Conservation (phyloP, 768 basidiomycete genomes). For the Bullera alba region DNA sequence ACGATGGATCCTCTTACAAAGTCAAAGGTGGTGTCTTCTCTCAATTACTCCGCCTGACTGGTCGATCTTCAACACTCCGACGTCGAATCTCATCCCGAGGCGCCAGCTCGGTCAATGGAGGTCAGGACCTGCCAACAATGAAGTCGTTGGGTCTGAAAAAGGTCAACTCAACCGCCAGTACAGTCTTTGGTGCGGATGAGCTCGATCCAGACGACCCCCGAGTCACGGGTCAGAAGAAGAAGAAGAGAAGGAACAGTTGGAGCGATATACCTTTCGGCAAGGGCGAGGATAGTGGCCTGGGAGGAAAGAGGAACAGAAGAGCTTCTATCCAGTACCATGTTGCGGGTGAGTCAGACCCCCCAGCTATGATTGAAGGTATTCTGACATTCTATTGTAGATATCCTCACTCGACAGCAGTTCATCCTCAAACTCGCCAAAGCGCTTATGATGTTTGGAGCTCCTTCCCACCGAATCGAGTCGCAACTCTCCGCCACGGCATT, state of each 20-base stretch:
- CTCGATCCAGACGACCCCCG: conserved; percentile 69
- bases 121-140: conserved; percentile 24
- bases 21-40: conserved; percentile 35
- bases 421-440: conserved; percentile 35
- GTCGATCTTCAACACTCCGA: conserved; percentile 17
- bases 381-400: conserved; percentile 5
- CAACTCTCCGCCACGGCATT: conserved; percentile 38
- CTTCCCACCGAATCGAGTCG: conserved; percentile 39
- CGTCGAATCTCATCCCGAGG: conserved; percentile 11
- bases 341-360: conserved; percentile 31
- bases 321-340: conserved; percentile 35
- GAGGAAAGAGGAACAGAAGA: conserved; percentile 11
- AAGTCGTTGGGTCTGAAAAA: conserved; percentile 19
- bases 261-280: conserved; percentile 14
- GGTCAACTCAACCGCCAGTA: conserved; percentile 7
- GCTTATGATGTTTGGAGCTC: conserved; percentile 30
- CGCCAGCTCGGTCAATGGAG: not conserved
- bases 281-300: not conserved
- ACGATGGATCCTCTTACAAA: conserved; percentile 7
- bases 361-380: not conserved
- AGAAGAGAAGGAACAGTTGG: conserved; percentile 30
- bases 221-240: conserved; percentile 56
- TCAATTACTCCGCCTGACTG: conserved; percentile 27
- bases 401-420: conserved; percentile 29
- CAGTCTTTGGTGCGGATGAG: conserved; percentile 17